Evolutionary conservation across 73 alveolate species (phyloP).

Genomic region (Paramecium pentaurelia): DNA sequence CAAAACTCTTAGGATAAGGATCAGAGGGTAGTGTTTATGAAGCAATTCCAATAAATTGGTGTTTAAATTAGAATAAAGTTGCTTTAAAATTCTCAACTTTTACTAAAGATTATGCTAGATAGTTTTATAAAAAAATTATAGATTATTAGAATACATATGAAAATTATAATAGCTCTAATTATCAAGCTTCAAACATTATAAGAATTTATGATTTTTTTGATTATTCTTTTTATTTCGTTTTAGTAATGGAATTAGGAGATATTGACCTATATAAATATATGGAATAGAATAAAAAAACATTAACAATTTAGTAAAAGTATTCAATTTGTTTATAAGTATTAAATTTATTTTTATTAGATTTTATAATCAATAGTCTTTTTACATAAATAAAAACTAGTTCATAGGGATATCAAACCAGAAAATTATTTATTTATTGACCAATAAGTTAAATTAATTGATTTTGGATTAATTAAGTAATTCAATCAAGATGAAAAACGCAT

Average conservation of each 20-base stretch:
- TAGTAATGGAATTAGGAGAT: not conserved
- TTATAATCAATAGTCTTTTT: not conserved
- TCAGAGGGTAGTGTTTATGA: not conserved
- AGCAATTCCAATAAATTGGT: not conserved
- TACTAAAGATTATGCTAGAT: not conserved
- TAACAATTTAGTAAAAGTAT: not conserved
- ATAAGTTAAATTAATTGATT: not conserved
- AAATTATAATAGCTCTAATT: not conserved
- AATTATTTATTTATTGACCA: not conserved
- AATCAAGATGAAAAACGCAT: not conserved
- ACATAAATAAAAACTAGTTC: not conserved
- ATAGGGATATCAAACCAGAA: not conserved
- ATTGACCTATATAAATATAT: not conserved
- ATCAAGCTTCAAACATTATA: not conserved
- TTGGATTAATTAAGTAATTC: not conserved
- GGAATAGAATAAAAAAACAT: not conserved
- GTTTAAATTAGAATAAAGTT: not conserved
- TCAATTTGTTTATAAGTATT: not conserved
- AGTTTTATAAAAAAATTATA: not conserved
- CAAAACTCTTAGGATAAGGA: not conserved
- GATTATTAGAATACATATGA: not conserved
- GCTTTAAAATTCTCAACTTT: not conserved
- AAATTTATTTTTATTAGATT: not conserved
- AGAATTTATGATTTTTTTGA: not conserved
- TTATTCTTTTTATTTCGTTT: not conserved